These are phyloP conservation scores for Chytriomyces confervae DNA, from an alignment of 192 early-diverging fungal genomes.

Conservation along the genomic window DNA sequence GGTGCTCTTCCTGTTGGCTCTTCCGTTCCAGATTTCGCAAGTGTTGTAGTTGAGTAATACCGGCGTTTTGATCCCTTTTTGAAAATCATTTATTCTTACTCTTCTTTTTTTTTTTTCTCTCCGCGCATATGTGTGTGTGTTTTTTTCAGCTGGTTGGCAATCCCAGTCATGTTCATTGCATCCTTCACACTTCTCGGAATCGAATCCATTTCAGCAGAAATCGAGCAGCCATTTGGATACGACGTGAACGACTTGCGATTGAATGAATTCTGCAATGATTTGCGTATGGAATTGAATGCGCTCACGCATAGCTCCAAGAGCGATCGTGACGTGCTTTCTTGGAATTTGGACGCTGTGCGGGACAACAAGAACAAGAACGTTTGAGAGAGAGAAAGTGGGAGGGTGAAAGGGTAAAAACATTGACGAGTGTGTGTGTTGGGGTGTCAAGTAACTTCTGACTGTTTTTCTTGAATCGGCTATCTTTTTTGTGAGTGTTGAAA, in stretches of 20 bases:
- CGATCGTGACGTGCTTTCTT: neutral
- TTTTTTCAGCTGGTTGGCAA: slow-evolving; percentile 51
- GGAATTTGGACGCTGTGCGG: slow-evolving; percentile 5
- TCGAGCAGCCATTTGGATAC: slow-evolving; percentile 90
- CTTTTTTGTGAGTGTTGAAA: no score
- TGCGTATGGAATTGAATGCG: slow-evolving; percentile 42
- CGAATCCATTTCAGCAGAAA: slow-evolving; percentile 81
- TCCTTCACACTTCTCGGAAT: slow-evolving; percentile 81
- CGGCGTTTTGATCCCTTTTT: no score
- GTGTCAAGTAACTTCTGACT: no score
- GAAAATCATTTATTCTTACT: no score
- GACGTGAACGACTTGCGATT: slow-evolving; percentile 71
- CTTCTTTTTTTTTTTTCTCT: no score
- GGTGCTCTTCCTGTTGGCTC: slow-evolving; percentile 60
- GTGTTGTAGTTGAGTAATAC: slow-evolving; percentile 43
- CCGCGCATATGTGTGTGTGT: no score
- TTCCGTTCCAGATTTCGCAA: slow-evolving; percentile 67
- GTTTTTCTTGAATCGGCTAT: no score
- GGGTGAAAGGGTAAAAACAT: no score
- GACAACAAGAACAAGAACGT: no score
- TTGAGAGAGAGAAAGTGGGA: no score
- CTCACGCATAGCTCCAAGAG: slow-evolving; percentile 13
- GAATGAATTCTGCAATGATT: slow-evolving; percentile 46
- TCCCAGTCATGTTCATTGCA: slow-evolving; percentile 70
- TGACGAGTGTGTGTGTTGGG: no score